Evolutionary conservation across 805 yeast species (phyloP).

Genomic region (Teunomyces atbi): DNA sequence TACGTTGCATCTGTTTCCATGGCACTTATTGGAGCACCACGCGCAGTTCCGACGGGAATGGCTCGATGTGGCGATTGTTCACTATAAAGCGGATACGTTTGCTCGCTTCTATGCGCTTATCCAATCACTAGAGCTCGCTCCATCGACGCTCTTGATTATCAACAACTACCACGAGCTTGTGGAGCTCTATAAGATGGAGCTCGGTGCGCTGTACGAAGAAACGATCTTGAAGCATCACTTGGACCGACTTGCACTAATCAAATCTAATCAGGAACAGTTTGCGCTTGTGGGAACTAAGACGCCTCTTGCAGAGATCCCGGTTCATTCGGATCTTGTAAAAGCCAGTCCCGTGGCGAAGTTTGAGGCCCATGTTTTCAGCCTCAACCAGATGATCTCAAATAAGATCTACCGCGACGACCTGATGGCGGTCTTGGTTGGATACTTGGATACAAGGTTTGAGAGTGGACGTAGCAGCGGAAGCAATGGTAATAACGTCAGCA

Average conservation of each 20-base stretch:
- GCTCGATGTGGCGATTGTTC: slow-evolving; percentile 13
- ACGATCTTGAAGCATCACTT: slow-evolving; percentile 30
- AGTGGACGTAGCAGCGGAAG: too few species aligned
- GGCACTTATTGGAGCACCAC: slow-evolving; percentile 19
- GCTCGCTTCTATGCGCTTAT: slow-evolving; percentile 24
- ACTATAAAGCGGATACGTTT: slow-evolving; percentile 25
- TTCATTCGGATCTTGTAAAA: slow-evolving; percentile 23
- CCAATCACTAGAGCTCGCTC: slow-evolving; percentile 6
- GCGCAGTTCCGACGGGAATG: slow-evolving; percentile 20
- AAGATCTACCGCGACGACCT: slow-evolving; percentile 21
- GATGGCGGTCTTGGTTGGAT: slow-evolving; percentile 30
- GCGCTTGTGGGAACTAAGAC: slow-evolving; percentile 22
- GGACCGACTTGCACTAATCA: slow-evolving; percentile 19
- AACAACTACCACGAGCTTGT: slow-evolving; percentile 34
- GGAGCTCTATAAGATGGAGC: slow-evolving; percentile 34
- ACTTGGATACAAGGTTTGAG: slow-evolving; percentile 26
- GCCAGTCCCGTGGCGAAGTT: slow-evolving; percentile 31
- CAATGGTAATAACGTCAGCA: background rate
- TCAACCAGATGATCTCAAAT: slow-evolving; percentile 25
- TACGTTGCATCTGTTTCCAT: slow-evolving; percentile 30
- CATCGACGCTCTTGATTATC: slow-evolving; percentile 22
- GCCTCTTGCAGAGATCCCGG: slow-evolving; percentile 28
- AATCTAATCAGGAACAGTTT: slow-evolving; percentile 19
- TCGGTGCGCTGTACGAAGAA: slow-evolving; percentile 34
- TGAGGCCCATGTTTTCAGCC: slow-evolving; percentile 27